phyloP scores from a whole-genome alignment of 345 rosid species.

The Pelargonium nanum region DNA sequence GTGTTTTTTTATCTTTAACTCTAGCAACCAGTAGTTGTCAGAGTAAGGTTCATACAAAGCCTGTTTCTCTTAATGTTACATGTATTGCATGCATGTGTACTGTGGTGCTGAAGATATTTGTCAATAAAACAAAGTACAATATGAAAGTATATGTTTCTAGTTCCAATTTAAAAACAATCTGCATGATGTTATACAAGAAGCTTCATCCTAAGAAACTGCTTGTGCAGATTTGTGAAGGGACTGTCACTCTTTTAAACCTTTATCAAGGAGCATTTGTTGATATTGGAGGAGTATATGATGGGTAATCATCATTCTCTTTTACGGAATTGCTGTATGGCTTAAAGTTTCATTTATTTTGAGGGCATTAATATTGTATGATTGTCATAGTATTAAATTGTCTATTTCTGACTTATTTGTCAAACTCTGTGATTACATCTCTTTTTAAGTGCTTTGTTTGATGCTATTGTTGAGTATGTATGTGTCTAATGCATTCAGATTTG shows the following conservation, averaged over 20 bases:
- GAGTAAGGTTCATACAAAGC: no score
- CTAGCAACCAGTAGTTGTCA: no score
- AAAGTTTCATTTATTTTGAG: not conserved
- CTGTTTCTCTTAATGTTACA: no score
- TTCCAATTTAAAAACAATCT: not conserved
- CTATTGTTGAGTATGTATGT: not conserved
- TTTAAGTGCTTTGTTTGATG: not conserved
- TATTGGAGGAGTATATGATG: constrained; percentile 93
- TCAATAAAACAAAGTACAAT: not conserved
- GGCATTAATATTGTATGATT: not conserved
- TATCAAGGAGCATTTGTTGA: constrained; percentile 98
- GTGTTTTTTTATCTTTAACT: no score
- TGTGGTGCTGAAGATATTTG: not conserved
- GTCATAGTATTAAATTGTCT: no score
- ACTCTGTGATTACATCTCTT: not conserved
- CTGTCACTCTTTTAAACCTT: constrained; percentile 68
- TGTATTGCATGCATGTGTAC: not conserved
- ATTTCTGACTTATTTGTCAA: not conserved
- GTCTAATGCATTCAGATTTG: no score
- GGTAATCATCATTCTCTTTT: constrained; percentile 30
- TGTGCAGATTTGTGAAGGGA: constrained; percentile 76
- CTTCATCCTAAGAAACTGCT: constrained; percentile 7
- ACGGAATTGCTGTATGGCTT: constrained; percentile 3
- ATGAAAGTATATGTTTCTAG: constrained; percentile 5
- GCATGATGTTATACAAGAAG: not conserved